Evolutionary conservation across 2,329 filamentous ascomycete genomes (phyloP).

Genomic region (Diaporthe eres): DNA sequence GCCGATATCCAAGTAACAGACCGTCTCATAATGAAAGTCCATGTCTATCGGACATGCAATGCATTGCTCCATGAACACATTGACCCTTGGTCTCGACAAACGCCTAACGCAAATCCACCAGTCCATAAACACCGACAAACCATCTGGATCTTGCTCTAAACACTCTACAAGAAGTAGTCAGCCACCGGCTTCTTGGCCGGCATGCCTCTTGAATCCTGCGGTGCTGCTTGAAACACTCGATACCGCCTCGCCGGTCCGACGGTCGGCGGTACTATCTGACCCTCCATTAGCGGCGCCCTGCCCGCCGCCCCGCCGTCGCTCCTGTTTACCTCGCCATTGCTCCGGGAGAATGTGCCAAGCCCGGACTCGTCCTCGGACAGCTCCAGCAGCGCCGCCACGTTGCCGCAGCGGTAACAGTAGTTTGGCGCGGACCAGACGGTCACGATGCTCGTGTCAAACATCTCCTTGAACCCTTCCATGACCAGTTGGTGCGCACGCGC

Average conservation of each 20-base stretch:
- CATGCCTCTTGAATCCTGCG: constrained; percentile 97
- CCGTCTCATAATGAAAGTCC: constrained; percentile 3
- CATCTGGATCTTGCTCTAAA: neutral
- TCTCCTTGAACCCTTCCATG: constrained; percentile 99
- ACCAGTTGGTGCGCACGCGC: constrained; percentile 96
- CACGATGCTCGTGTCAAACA: constrained; percentile 96
- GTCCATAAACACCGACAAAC: constrained; percentile 7
- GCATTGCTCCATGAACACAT: neutral
- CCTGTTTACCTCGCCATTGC: constrained; percentile 77
- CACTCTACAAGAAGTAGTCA: constrained; percentile 86
- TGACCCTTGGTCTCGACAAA: constrained; percentile 26
- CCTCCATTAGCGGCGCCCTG: constrained; percentile 64
- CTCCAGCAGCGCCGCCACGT: constrained; percentile 95
- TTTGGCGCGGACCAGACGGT: constrained; percentile 99
- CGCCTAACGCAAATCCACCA: constrained; percentile 44
- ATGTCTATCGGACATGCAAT: neutral
- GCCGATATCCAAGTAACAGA: neutral
- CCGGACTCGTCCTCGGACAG: constrained; percentile 90
- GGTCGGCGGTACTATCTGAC: constrained; percentile 56
- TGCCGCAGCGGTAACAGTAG: constrained; percentile 96
- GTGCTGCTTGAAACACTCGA: constrained; percentile 95
- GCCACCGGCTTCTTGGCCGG: constrained; percentile 98
- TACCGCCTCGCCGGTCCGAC: constrained; percentile 89
- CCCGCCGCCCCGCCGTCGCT: constrained; percentile 62
- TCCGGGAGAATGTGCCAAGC: constrained; percentile 76